Base-by-base conservation (phyloP, 495 filamentous ascomycete species). In the Penicillium alfredii region DNA sequence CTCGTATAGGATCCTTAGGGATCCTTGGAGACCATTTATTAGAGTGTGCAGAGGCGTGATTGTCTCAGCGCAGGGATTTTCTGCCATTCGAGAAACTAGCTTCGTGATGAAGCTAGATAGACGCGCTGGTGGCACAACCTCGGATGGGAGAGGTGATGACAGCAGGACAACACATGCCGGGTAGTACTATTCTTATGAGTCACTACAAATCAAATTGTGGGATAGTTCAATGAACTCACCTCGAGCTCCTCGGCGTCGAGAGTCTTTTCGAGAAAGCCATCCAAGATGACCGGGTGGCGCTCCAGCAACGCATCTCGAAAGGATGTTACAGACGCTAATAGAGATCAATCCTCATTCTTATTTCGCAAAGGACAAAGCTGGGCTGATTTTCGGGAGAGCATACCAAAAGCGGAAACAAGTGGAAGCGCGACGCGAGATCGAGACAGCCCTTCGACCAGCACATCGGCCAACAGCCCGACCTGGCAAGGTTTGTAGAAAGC, bases 401-500 rank as follows among this genome's bases (percentile, higher is more conserved):
- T 51, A 75, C 72, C 56, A 22, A 76, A 62, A 8, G 33, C 46
- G 3, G 49, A 18, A 12, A 77, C 35, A 7, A 75, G 30, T 11
- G 56, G 51, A 19, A 74, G 32, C 10, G 63, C 58, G 17, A 59
- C 56, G 1, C 53, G 55, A 21, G 66, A 70, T 25, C 51, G 60
- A 5, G 68, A 59, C 6, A 73, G 45, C 6, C 61, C 58, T 27
- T 76, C 69, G 10, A 74, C 49, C 23, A 72, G 40, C 23, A 65
- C 47, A 23, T 64, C 56, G 15, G 51, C 64, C 9, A 77, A 34
- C 17, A 55, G 31, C 2, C 54, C 57, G 13, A 72, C 45, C 37
- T 72, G 67, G 40, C 73, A 74, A 18, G 57, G 60, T 40, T 74
- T 74, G 27, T 53, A 59, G 11, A 48, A 34, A 7, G 58, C 62